Percentiles rank a stretch among this genome's conserved stretches.
These are phyloP conservation scores for Pythium aquatile DNA, from an alignment of 352 stramenopile species.

Conservation along the genomic window DNA sequence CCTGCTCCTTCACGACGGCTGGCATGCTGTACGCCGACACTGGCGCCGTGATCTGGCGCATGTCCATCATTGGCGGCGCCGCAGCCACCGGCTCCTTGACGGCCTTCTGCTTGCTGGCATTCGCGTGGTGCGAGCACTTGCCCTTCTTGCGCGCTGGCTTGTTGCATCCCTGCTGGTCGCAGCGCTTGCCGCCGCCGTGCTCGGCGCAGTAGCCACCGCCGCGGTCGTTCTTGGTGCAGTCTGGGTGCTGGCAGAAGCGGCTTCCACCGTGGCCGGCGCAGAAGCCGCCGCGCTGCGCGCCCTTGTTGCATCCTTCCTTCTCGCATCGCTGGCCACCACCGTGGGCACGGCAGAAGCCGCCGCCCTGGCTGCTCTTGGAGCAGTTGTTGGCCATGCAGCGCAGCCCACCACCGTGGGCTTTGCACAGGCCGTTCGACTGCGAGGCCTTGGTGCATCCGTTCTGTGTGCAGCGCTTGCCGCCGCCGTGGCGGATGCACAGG, in stretches of 20 bases:
- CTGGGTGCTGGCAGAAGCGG: conserved; percentile 79
- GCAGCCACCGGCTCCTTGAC: conserved; percentile 35
- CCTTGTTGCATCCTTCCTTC: conserved; percentile 83
- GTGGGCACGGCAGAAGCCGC: conserved; percentile 83
- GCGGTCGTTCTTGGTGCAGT: conserved; percentile 88
- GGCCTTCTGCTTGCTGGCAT: conserved; percentile 67
- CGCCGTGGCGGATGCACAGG: conserved; percentile 80
- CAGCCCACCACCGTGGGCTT: conserved; percentile 77
- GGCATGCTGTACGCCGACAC: conserved; percentile 38
- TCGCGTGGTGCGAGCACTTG: conserved; percentile 86
- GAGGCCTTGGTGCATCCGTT: conserved; percentile 77
- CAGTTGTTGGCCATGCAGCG: conserved; percentile 72
- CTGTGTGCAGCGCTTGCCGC: conserved; percentile 79
- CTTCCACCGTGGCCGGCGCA: conserved; percentile 81
- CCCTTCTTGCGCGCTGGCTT: conserved; percentile 83
- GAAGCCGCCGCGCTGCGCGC: conserved; percentile 74
- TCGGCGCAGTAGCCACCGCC: conserved; percentile 84
- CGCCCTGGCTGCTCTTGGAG: conserved; percentile 81
- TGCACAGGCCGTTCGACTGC: conserved; percentile 85
- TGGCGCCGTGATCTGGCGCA: conserved; percentile 76
- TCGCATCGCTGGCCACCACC: conserved; percentile 82
- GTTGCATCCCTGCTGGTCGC: conserved; percentile 72
- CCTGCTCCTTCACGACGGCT: conserved; percentile 32
- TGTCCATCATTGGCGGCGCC: conserved; percentile 73
- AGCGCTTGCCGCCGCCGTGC: conserved; percentile 84